Conservation (phyloP, 169 alveolate species). For the Eimeria praecox region DNA sequence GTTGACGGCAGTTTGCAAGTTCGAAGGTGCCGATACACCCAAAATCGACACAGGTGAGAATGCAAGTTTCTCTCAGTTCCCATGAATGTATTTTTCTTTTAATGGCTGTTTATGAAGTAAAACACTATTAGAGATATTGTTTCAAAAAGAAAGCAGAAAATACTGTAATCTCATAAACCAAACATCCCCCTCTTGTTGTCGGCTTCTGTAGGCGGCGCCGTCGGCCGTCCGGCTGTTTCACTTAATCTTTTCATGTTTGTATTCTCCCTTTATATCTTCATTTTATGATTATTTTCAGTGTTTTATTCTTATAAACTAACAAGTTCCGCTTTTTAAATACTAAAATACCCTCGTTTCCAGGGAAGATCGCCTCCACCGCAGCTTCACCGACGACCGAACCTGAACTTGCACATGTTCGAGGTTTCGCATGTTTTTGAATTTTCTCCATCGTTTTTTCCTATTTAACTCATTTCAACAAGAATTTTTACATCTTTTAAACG, state of each 20-base stretch:
- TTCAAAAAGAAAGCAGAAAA: not conserved
- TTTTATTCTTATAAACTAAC: not conserved
- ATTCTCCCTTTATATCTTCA: too few species aligned
- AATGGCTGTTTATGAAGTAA: not conserved
- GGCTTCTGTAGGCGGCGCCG: not conserved
- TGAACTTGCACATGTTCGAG: not conserved
- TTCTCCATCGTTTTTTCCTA: not conserved
- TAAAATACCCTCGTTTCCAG: not conserved
- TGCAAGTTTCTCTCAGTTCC: not conserved
- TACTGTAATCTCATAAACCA: too few species aligned
- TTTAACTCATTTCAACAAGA: too few species aligned
- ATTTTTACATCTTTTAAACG: not conserved
- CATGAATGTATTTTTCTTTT: not conserved
- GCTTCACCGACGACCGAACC: not conserved
- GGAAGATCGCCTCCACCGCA: not conserved
- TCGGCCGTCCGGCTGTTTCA: not conserved
- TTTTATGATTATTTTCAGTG: not conserved
- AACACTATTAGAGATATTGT: not conserved
- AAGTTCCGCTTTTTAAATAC: not conserved
- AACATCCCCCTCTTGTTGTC: not conserved
- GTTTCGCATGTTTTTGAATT: too few species aligned
- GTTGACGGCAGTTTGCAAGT: not conserved
- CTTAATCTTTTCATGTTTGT: too few species aligned
- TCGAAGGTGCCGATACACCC: constrained; percentile 3
- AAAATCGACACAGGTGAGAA: not conserved